Evolutionary conservation across 352 stramenopile genomes (phyloP).

Genomic region (Phytophthora hibernalis): DNA sequence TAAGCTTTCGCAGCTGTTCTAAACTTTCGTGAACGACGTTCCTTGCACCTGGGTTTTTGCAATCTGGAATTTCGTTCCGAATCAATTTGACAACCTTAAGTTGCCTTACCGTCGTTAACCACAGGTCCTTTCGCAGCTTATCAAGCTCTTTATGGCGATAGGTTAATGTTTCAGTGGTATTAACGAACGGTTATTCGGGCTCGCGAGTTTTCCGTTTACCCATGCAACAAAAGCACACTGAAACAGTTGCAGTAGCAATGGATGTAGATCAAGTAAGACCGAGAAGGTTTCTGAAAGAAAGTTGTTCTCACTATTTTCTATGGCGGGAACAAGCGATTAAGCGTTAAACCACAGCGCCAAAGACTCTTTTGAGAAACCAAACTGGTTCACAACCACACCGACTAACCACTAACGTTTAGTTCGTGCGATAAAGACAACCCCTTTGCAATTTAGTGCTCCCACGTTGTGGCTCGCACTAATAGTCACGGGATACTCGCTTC

Average conservation of each 20-base stretch:
- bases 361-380: slow-evolving; percentile 16
- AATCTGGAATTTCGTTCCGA: slow-evolving; percentile 20
- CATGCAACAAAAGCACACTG: slow-evolving; percentile 11
- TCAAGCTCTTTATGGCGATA: slow-evolving; percentile 5
- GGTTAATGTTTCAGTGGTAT: slow-evolving; percentile 15
- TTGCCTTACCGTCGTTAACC: slow-evolving; percentile 18
- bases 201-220: slow-evolving; percentile 23
- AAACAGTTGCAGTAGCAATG: too few species aligned
- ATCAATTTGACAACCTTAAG: slow-evolving; percentile 19
- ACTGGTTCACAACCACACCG: too few species aligned
- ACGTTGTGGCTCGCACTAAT: slow-evolving; percentile 18
- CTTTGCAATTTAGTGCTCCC: slow-evolving; percentile 17
- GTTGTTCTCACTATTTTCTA: slow-evolving; percentile 18
- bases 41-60: slow-evolving; percentile 3
- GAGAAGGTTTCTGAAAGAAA: slow-evolving; percentile 10
- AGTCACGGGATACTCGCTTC: slow-evolving; percentile 13
- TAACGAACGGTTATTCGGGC: slow-evolving; percentile 11
- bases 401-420: slow-evolving; percentile 25
- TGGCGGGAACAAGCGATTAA: slow-evolving; percentile 20
- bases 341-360: slow-evolving; percentile 5
- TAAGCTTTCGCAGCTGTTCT: background rate
- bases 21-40: slow-evolving; percentile 1
- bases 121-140: slow-evolving; percentile 16
- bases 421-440: slow-evolving; percentile 8
- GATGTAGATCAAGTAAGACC: slow-evolving; percentile 21